Evolutionary conservation across 352 stramenopile genomes (phyloP).

Genomic region (Pythium graminicola): DNA sequence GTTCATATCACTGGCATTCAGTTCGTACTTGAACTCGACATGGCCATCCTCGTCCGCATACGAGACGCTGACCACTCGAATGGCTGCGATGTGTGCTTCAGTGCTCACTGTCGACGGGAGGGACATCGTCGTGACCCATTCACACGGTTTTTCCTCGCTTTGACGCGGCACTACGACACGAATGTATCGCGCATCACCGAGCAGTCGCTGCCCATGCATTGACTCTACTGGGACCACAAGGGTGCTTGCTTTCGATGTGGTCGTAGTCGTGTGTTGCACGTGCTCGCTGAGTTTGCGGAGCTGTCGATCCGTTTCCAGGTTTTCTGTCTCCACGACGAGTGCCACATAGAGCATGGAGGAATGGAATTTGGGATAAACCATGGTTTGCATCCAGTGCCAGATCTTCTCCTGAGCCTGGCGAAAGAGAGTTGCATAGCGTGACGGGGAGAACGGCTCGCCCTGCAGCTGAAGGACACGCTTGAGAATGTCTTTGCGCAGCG

Average conservation of each 20-base stretch:
- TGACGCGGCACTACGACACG: conserved; percentile 8
- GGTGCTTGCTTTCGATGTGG: conserved; percentile 27
- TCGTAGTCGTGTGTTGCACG: conserved; percentile 24
- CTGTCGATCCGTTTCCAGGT: conserved; percentile 56
- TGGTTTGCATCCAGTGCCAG: conserved; percentile 58
- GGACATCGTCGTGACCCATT: neutral
- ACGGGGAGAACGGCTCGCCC: conserved; percentile 66
- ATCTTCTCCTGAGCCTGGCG: conserved; percentile 64
- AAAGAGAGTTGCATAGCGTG: conserved; percentile 61
- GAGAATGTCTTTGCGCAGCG: conserved; percentile 50
- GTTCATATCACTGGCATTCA: neutral
- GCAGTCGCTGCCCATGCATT: neutral
- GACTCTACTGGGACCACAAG: conserved; percentile 22
- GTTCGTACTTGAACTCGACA: neutral
- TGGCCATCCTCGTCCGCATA: neutral
- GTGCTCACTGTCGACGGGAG: neutral
- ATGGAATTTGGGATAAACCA: conserved; percentile 58
- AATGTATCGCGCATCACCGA: conserved; percentile 1
- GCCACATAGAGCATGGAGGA: conserved; percentile 56
- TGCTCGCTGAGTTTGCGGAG: conserved; percentile 60
- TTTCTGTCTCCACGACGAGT: conserved; percentile 62
- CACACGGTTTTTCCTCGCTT: neutral
- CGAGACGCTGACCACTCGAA: neutral
- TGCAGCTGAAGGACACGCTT: conserved; percentile 65
- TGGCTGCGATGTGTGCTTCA: neutral